Conservation (phyloP, 2,329 filamentous ascomycete species). For the Diaporthe vaccinii region DNA sequence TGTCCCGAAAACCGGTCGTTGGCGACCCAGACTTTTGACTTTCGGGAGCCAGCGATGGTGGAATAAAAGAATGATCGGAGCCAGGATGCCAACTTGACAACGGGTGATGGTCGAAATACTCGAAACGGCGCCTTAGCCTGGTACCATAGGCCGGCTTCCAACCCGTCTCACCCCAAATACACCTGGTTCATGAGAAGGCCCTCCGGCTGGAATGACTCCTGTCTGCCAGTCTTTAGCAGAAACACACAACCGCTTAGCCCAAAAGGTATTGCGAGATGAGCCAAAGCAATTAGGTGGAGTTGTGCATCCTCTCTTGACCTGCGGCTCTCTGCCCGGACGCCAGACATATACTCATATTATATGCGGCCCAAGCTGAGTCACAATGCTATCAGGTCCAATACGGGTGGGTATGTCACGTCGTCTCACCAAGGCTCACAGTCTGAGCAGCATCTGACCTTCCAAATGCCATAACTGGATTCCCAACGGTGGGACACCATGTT, state of each 20-base stretch:
- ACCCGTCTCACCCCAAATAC: too few relatives aligned
- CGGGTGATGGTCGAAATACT: neutral
- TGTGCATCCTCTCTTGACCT: neutral
- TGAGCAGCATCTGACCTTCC: neutral
- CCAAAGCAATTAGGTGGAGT: neutral
- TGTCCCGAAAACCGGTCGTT: neutral
- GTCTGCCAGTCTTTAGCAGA: neutral
- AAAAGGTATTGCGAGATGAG: neutral
- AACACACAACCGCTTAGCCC: neutral
- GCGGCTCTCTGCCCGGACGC: neutral
- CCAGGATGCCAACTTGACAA: neutral
- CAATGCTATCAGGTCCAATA: neutral
- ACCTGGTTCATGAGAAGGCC: neutral
- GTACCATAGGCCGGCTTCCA: too few relatives aligned
- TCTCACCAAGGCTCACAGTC: neutral
- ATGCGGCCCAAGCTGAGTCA: neutral
- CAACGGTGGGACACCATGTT: neutral
- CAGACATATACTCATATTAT: neutral
- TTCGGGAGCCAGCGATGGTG: conserved; percentile 10
- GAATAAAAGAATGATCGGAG: neutral
- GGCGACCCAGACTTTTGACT: conserved; percentile 24
- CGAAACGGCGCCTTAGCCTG: neutral
- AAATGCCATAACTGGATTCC: too few relatives aligned
- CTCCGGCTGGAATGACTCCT: neutral
- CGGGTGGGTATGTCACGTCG: neutral